Base-by-base conservation (phyloP, 108 stramenopile genomes). In the Cylindrotheca closterium region DNA sequence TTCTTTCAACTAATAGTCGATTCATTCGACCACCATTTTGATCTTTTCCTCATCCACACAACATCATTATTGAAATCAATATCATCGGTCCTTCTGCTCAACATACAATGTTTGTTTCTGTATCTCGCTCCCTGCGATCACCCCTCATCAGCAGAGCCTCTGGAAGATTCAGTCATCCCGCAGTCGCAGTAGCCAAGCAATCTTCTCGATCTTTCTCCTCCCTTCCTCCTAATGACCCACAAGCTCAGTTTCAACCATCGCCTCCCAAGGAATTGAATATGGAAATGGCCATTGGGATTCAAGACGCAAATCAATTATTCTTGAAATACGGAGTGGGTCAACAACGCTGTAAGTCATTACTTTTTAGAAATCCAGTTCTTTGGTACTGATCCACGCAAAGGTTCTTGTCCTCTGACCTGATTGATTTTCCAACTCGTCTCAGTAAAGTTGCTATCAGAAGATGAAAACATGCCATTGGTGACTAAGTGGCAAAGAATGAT, bases 401-500 rank as follows among this genome's bases (percentile, higher is more conserved):
- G n/a, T n/a, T n/a, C n/a, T n/a, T n/a, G n/a, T n/a, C n/a, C n/a
- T n/a, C n/a, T n/a, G n/a, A n/a, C n/a, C n/a, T n/a, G n/a, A n/a
- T n/a, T n/a, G n/a, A n/a, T n/a, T n/a, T n/a, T n/a, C n/a, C n/a
- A n/a, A n/a, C n/a, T n/a, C n/a, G n/a, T n/a, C n/a, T n/a, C n/a
- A n/a, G n/a, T 90, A 2, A 30, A 79, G 28, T 48, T 60, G 3
- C 75, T 92, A 61, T 61, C 83, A 19, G 45, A 65, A 3, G 63
- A 82, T 5, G 49, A 55, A 4, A 63, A 70, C 1, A 49, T 70
- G 25, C 72, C 89, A 0, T 50, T 95, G 23, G 74, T 89, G 32
- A 29, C 67, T 1, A 80, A 85, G 65, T 95, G 93, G 93, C 93
- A 95, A 70, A 82, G 65, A 51, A 91, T 91, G 87, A 87, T 95